Percentiles rank a stretch among this genome's conserved stretches.
These are phyloP conservation scores for Favolaschia claudopus DNA, from an alignment of 768 basidiomycete genomes.

Conservation along the genomic window DNA sequence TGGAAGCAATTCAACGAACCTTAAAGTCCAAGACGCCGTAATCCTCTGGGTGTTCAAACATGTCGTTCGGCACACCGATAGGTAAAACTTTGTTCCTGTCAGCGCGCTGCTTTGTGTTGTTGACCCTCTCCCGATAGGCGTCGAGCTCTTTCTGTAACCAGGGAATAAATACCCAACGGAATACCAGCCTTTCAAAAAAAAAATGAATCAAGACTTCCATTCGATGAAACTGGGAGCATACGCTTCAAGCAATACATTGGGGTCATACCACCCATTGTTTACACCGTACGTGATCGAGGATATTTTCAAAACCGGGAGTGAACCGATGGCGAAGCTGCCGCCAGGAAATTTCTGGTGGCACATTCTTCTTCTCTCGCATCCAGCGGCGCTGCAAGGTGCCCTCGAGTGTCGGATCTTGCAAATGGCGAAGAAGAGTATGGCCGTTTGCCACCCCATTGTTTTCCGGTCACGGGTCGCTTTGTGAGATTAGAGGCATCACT, in stretches of 20 bases:
- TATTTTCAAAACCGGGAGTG: slow-evolving; percentile 40
- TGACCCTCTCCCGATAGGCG: neutral
- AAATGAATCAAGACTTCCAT: no score
- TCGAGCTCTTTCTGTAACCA: neutral
- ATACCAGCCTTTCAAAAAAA: neutral
- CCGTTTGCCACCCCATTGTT: slow-evolving; percentile 54
- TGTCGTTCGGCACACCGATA: neutral
- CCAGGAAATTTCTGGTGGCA: slow-evolving; percentile 53
- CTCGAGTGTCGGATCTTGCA: slow-evolving; percentile 43
- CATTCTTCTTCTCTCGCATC: slow-evolving; percentile 43
- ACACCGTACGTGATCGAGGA: neutral
- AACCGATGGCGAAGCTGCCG: slow-evolving; percentile 37
- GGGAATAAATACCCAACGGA: no score
- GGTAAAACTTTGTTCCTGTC: neutral
- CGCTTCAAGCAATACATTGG: slow-evolving; percentile 30
- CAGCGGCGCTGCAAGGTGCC: slow-evolving; percentile 51
- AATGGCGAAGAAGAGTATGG: slow-evolving; percentile 47
- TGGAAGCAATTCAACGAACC: neutral
- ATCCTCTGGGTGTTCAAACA: neutral
- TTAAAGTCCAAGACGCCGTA: neutral
- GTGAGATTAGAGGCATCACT: slow-evolving; percentile 48
- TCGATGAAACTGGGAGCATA: slow-evolving; percentile 7
- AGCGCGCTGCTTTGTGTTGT: neutral
- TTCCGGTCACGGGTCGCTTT: slow-evolving; percentile 51
- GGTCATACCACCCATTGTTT: neutral